A percentile compares a stretch with the other conserved stretches of the same genome.
Evolutionary conservation across 2,329 filamentous ascomycete species (phyloP).

Genomic region (Madurella mycetomatis): DNA sequence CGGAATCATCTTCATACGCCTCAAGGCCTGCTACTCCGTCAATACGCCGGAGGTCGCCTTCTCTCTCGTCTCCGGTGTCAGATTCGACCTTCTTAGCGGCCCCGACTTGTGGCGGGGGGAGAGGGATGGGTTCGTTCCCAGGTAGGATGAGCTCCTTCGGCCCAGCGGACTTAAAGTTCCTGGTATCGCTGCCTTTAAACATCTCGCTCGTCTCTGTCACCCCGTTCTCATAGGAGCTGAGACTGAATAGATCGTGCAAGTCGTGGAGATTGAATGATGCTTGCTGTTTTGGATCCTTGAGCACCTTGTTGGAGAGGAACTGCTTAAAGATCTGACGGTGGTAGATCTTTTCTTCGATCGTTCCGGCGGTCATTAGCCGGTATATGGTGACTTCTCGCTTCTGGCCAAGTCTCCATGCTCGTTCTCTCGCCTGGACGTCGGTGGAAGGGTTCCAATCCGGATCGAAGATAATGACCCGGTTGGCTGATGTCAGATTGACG

Average conservation of each 20-base stretch:
- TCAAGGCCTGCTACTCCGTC: constrained; percentile 61
- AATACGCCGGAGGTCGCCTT: constrained; percentile 32
- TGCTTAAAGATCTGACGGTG: constrained; percentile 99
- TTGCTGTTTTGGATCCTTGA: constrained; percentile 89
- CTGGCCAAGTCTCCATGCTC: constrained; percentile 93
- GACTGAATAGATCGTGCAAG: constrained; percentile 84
- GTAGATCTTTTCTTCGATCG: constrained; percentile 99
- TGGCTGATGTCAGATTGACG: constrained; percentile 89
- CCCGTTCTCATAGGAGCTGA: constrained; percentile 62
- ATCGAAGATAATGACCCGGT: constrained; percentile 96
- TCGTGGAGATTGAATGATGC: constrained; percentile 88
- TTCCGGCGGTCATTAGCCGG: constrained; percentile 94
- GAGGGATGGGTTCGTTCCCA: constrained; percentile 21
- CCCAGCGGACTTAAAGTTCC: constrained; percentile 43
- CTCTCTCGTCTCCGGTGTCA: constrained; percentile 9
- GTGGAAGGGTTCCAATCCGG: constrained; percentile 99
- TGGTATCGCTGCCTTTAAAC: constrained; percentile 82
- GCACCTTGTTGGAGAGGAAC: constrained; percentile 91
- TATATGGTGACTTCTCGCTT: constrained; percentile 95
- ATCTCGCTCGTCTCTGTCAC: constrained; percentile 79
- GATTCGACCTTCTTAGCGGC: constrained; percentile 7
- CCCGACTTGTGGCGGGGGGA: constrained; percentile 4
- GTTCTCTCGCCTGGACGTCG: constrained; percentile 88
- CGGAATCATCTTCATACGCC: constrained; percentile 53
- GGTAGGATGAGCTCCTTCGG: constrained; percentile 29